A percentile compares a stretch with the other conserved stretches of the same genome.
Conservation (phyloP, 805 yeast species). For the Ogataea polymorpha region DNA sequence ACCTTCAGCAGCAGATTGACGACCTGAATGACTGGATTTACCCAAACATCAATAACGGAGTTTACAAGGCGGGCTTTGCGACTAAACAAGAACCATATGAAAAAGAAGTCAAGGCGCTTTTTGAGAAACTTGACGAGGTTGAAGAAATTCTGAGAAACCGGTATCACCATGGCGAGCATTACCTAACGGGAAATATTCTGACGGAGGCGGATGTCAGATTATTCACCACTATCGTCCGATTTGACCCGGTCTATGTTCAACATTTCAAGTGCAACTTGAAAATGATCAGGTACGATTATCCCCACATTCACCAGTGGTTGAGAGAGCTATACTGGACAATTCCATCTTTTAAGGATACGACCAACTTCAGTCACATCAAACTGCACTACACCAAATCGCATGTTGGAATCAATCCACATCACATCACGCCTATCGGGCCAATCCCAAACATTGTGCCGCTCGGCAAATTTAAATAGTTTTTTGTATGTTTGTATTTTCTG, state of each 20-base stretch:
- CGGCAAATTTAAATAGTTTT: constrained; percentile 9
- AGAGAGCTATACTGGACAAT: constrained; percentile 78
- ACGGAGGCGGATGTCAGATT: constrained; percentile 92
- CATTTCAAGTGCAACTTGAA: constrained; percentile 91
- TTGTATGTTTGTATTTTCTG: not conserved
- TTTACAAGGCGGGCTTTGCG: constrained; percentile 90
- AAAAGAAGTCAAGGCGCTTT: constrained; percentile 58
- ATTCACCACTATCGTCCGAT: constrained; percentile 82
- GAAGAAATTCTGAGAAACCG: constrained; percentile 55
- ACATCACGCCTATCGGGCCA: constrained; percentile 89
- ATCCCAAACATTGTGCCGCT: constrained; percentile 65
- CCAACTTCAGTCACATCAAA: constrained; percentile 88
- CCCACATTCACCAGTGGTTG: constrained; percentile 76
- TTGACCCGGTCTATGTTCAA: constrained; percentile 91
- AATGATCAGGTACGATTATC: constrained; percentile 76
- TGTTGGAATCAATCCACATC: constrained; percentile 70
- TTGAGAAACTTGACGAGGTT: constrained; percentile 64
- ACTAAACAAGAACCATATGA: constrained; percentile 81
- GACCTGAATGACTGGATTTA: constrained; percentile 80
- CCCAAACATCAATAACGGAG: constrained; percentile 86
- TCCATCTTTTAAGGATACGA: constrained; percentile 67
- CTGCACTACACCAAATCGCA: constrained; percentile 89
- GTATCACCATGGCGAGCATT: constrained; percentile 35
- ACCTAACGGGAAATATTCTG: constrained; percentile 58
- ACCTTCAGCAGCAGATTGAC: constrained; percentile 58